Conservation (phyloP, 495 filamentous ascomycete species). For the Tuber microsphaerosporum region DNA sequence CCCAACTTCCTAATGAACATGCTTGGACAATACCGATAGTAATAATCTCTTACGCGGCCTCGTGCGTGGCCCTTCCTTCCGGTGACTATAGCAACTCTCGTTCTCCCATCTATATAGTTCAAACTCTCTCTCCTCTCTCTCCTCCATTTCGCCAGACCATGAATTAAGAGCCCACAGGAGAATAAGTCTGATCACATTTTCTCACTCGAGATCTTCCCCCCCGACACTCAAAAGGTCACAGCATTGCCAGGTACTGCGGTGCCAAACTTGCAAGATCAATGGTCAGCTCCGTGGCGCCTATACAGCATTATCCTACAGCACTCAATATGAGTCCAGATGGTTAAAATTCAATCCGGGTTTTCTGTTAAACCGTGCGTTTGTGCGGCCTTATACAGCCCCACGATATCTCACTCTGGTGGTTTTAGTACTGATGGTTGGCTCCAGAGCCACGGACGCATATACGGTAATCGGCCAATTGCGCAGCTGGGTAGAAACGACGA, state of each 20-base stretch:
- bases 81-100: neutral
- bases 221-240: neutral
- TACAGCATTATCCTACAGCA: neutral
- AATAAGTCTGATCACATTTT: neutral
- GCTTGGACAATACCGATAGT: neutral
- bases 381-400: neutral
- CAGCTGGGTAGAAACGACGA: neutral
- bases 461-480: neutral
- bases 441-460: neutral
- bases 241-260: neutral
- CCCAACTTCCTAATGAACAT: neutral
- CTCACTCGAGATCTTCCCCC: neutral
- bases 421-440: neutral
- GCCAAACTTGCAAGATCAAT: neutral
- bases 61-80: neutral
- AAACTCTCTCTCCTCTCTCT: neutral
- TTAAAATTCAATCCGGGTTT: neutral
- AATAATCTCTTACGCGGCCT: neutral
- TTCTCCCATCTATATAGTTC: neutral
- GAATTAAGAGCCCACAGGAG: neutral
- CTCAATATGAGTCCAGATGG: neutral
- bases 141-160: neutral
- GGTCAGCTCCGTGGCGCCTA: neutral
- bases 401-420: neutral
- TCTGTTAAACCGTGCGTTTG: neutral